phyloP scores from a whole-genome alignment of 106 monocot genomes.

The Allium fistulosum region DNA sequence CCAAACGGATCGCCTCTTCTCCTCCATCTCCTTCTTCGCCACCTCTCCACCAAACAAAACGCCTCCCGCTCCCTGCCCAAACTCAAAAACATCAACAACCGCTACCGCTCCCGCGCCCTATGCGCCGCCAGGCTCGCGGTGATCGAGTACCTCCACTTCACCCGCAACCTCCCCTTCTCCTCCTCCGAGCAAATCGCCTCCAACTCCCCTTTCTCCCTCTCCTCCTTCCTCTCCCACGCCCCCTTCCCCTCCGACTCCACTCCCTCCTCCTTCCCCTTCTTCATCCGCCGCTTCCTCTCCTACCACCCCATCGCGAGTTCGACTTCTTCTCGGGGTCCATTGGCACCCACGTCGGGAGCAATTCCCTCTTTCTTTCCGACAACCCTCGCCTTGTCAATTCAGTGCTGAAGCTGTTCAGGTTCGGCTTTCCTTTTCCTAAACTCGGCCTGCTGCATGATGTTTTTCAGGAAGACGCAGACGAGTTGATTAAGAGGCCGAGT shows the following conservation, averaged over 20 bases:
- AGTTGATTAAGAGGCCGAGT: conserved; percentile 11
- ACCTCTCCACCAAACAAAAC: background rate
- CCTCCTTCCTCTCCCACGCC: conserved; percentile 29
- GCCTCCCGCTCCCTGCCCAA: conserved; percentile 1
- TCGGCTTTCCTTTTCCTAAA: conserved; percentile 51
- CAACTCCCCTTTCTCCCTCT: conserved; percentile 61
- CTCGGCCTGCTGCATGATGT: conserved; percentile 59
- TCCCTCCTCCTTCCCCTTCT: conserved; percentile 6
- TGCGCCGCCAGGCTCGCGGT: conserved; percentile 49
- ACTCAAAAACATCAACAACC: conserved; percentile 42
- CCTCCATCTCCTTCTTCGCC: background rate
- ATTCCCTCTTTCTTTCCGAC: conserved; percentile 42
- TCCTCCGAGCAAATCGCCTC: conserved; percentile 64
- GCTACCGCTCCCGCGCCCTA: conserved; percentile 27
- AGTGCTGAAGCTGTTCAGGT: conserved; percentile 30
- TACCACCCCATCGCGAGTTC: conserved; percentile 70
- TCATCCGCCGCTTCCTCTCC: conserved; percentile 51
- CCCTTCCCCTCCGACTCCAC: conserved; percentile 7
- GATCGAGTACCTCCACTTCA: conserved; percentile 79
- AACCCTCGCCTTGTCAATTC: conserved; percentile 31
- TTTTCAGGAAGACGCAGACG: conserved; percentile 24
- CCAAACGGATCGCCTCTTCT: background rate
- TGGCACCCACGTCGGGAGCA: conserved; percentile 13
- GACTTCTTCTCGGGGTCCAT: conserved; percentile 86
- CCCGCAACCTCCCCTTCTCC: conserved; percentile 59